Evolutionary conservation across 306 rosid genomes (phyloP), one percentile per base, ranked within the genome.

Genomic region (Macrotyloma uniflorum): DNA sequence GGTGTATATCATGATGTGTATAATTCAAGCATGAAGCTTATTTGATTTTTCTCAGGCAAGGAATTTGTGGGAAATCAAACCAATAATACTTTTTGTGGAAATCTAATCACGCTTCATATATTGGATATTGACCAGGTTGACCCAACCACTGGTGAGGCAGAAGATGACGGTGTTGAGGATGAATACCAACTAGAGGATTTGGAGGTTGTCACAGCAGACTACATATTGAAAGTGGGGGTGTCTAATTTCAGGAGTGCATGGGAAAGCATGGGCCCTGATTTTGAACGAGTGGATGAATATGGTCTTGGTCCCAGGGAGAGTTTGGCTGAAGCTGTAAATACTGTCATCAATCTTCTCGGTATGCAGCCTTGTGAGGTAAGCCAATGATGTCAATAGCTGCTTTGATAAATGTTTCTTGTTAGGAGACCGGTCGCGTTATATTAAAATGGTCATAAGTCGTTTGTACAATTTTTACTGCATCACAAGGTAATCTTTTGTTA

Each of bases 331-430:
- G 98, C 97, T 81, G 98, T 93, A 74, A 86, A 71, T 82, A 75
- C 93, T 54, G 99, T 95, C 81, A 87, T 91, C 77, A 86, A 76
- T 79, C 97, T 95, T 85, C 96, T 95, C 19, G 99, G 99, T 83
- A 57, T 95, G 99, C 97, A 95, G 80, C 98, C 99, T 26, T 95
- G 99, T 65, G 99, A 93, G 96, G 99, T 95, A 85, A 69, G 82
- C 86, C 47, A 62, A 47, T 62, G 20, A 69, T 73, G 55, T 51
- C 20, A 78, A 18, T 53, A 26, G 68, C 32, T 72, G 18, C 74
- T 53, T 45, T 32, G 22, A 20, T 72, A 38, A 73, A 61, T 58
- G 61, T 72, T 51, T 58, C 13, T 67, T 30, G 42, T 65, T 62
- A 54, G 35, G 75, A 62, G 47, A 22, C 54, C 67, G 5, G 47